These are phyloP conservation scores for Mycena pura DNA, from an alignment of 768 basidiomycete species.

Conservation along the genomic window DNA sequence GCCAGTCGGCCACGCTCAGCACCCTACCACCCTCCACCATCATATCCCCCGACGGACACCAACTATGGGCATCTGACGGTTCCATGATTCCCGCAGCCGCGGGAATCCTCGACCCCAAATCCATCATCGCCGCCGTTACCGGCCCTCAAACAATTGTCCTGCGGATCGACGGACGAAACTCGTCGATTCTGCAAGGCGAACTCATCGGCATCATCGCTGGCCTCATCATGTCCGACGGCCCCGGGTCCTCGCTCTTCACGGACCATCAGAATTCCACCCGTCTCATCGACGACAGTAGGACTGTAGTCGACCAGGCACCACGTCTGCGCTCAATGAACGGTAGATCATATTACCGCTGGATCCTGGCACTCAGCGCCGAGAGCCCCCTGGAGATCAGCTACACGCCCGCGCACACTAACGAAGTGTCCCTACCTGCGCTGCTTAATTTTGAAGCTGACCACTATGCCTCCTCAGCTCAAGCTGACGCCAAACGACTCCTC, in stretches of 20 bases:
- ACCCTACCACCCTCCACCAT: background rate
- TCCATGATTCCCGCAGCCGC: constrained; percentile 34
- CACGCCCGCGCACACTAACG: constrained; percentile 1
- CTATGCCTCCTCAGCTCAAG: constrained; percentile 12
- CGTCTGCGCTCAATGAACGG: constrained; percentile 27
- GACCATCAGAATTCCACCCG: constrained; percentile 34
- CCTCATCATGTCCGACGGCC: constrained; percentile 11
- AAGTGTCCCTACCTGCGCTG: background rate
- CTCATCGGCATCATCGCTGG: constrained; percentile 27
- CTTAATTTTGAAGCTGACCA: constrained; percentile 12
- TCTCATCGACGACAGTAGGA: constrained; percentile 25
- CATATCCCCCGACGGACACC: background rate
- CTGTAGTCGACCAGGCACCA: constrained; percentile 11
- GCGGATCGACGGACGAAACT: constrained; percentile 24
- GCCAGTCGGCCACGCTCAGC: background rate
- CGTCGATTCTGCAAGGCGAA: constrained; percentile 31
- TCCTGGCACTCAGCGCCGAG: constrained; percentile 2
- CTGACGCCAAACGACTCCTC: background rate
- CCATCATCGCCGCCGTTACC: constrained; percentile 21
- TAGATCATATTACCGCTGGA: constrained; percentile 33
- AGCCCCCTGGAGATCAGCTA: background rate
- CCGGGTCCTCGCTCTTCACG: constrained; percentile 15
- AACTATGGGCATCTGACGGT: constrained; percentile 32
- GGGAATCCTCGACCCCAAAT: constrained; percentile 26
- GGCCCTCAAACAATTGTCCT: constrained; percentile 20